Percentiles rank a stretch among this genome's conserved stretches.
Conservation (phyloP, 208 protist genomes). For the Crithidia expoeki region DNA sequence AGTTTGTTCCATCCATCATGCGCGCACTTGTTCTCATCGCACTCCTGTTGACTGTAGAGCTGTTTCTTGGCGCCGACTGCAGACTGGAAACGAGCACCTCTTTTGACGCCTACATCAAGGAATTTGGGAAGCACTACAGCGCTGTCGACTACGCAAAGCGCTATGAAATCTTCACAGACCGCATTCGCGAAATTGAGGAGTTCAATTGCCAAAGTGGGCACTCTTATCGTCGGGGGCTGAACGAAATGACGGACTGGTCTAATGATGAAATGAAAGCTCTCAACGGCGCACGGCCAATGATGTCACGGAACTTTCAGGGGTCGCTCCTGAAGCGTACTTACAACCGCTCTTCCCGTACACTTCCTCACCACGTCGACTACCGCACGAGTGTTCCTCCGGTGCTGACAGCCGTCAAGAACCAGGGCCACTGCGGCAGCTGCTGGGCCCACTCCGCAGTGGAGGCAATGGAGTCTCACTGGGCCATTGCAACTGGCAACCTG, state of each 20-base stretch:
- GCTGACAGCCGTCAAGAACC: constrained; percentile 76
- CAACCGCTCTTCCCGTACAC: constrained; percentile 13
- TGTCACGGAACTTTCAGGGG: constrained; percentile 18
- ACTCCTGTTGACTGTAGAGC: background rate
- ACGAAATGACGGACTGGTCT: constrained; percentile 57
- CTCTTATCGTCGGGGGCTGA: constrained; percentile 39
- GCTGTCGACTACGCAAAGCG: constrained; percentile 40
- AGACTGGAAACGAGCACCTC: constrained; percentile 8
- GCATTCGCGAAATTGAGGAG: constrained; percentile 30
- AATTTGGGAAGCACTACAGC: constrained; percentile 48
- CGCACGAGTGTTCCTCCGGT: constrained; percentile 38
- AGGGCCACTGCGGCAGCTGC: constrained; percentile 82
- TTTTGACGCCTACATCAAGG: constrained; percentile 43
- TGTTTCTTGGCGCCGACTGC: constrained; percentile 1
- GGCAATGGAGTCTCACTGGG: constrained; percentile 79
- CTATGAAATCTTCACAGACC: constrained; percentile 38
- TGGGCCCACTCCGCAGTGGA: constrained; percentile 72
- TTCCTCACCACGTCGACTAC: constrained; percentile 59
- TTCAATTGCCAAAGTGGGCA: constrained; percentile 34
- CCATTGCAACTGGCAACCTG: constrained; percentile 61
- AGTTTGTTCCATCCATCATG: background rate
- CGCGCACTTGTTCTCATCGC: background rate
- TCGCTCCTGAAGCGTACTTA: constrained; percentile 11
- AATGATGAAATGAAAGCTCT: constrained; percentile 44
- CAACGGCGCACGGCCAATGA: constrained; percentile 32